Conservation (phyloP, 2,329 filamentous ascomycete genomes). For the Xylaria sp. region DNA sequence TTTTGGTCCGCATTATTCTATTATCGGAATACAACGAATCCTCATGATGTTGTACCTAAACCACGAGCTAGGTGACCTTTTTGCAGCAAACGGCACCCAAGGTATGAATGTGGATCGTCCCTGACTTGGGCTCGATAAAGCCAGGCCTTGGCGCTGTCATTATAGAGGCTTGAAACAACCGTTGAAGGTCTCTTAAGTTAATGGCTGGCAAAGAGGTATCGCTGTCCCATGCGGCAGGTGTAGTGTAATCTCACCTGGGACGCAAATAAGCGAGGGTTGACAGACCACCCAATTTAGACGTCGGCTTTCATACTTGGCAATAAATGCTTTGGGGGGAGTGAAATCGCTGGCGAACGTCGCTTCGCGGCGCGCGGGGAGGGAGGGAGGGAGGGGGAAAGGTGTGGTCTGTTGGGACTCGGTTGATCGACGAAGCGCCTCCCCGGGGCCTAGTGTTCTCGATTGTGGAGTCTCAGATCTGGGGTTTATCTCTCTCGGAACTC, state of each 20-base stretch:
- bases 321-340: not conserved
- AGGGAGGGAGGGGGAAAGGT: not conserved
- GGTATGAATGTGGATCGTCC: not conserved
- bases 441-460: slow-evolving; percentile 7
- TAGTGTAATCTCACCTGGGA: not conserved
- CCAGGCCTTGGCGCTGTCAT: not conserved
- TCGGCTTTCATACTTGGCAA: slow-evolving; percentile 4
- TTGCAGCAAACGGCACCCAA: not conserved
- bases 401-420: slow-evolving; percentile 15
- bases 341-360: slow-evolving; percentile 11
- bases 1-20: too few relatives aligned
- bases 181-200: not conserved
- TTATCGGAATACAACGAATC: too few relatives aligned
- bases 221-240: not conserved
- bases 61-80: too few relatives aligned
- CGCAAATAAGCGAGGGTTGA: not conserved
- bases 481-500: slow-evolving; percentile 32
- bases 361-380: not conserved
- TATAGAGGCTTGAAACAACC: not conserved
- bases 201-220: not conserved
- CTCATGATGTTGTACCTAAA: too few relatives aligned
- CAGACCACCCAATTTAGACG: not conserved
- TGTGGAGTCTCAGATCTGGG: slow-evolving; percentile 34
- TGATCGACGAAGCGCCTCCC: slow-evolving; percentile 22
- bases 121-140: not conserved